Conservation (phyloP, 2,329 filamentous ascomycete species). For the Alternaria hordeiaustralica region DNA sequence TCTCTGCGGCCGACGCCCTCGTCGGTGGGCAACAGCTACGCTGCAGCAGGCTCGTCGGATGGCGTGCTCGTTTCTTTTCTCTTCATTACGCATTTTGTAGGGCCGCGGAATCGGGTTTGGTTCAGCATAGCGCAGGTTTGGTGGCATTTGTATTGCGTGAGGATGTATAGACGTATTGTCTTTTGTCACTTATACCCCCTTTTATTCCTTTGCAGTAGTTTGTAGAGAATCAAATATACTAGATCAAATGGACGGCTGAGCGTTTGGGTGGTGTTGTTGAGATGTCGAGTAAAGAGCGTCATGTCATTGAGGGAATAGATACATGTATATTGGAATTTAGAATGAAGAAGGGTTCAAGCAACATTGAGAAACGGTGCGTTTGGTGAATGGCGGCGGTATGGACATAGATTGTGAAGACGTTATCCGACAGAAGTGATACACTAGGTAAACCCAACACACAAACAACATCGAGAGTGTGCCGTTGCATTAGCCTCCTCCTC, state of each 20-base stretch:
- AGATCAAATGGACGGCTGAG: neutral
- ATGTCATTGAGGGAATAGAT: neutral
- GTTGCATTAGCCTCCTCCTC: neutral
- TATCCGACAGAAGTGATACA: neutral
- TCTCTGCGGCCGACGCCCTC: neutral
- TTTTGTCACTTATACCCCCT: constrained; percentile 20
- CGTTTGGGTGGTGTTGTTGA: neutral
- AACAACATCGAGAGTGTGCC: neutral
- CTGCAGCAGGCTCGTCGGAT: neutral
- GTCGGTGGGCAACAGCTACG: neutral
- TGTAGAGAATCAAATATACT: neutral
- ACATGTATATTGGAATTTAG: neutral
- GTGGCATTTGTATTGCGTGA: constrained; percentile 19
- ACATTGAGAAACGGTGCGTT: neutral
- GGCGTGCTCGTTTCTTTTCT: constrained; percentile 12
- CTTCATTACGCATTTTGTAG: constrained; percentile 12
- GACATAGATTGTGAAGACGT: neutral
- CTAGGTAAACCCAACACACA: neutral
- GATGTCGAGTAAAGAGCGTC: neutral
- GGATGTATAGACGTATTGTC: constrained; percentile 14
- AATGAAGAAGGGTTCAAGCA: neutral
- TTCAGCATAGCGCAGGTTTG: constrained; percentile 17
- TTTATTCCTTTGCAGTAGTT: constrained; percentile 13
- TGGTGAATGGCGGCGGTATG: neutral
- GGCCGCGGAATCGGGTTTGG: constrained; percentile 12